Evolutionary conservation across 2,329 filamentous ascomycete genomes (phyloP), one percentile per base, ranked within the genome.

Genomic region (Torrubiellomyces zombiae): DNA sequence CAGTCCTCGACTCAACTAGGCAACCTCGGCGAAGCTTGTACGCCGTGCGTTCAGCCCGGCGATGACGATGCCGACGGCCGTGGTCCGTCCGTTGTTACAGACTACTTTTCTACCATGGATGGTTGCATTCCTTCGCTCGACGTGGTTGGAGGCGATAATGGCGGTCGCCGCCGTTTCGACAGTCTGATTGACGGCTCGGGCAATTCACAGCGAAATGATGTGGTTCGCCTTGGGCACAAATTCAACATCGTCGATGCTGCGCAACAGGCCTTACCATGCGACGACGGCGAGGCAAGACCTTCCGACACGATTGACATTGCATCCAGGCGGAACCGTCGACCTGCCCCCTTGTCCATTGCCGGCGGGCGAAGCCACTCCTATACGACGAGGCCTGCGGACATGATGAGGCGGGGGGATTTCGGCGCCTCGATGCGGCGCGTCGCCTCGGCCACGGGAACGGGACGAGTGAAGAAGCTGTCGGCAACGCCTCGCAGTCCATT

Each of bases 221-320:
- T 25, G 4, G 16, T 18, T 6, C 22, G 21, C 10, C 25, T 21
- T 18, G 15, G 20, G 18, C 16, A 14, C 25, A 18, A 27, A 9
- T 20, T 10, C 9, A 18, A n/a, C 9, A 16, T 18, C n/a, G 25
- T 21, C 7, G 26, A 27, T 11, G 14, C 19, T 5, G 16, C 12
- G 4, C 16, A 9, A 9, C 25, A 20, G 6, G n/a, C n/a, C n/a
- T n/a, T n/a, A n/a, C n/a, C n/a, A n/a, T n/a, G n/a, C n/a, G 30
- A 31, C 11, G 29, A 32, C 9, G 34, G 32, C 16, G 47, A 44
- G 15, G 48, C 64, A 38, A 59, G 53, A 35, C 64, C 63, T 1
- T 55, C 62, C 0, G 56, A 60, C 7, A 53, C 56, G 0, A 51
- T 62, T 27, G 64, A 68, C 35, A 62, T 69, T 31, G 65, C 63